phyloP scores from a whole-genome alignment of 1,284 basidiomycete genomes.

The Malassezia furfur region DNA sequence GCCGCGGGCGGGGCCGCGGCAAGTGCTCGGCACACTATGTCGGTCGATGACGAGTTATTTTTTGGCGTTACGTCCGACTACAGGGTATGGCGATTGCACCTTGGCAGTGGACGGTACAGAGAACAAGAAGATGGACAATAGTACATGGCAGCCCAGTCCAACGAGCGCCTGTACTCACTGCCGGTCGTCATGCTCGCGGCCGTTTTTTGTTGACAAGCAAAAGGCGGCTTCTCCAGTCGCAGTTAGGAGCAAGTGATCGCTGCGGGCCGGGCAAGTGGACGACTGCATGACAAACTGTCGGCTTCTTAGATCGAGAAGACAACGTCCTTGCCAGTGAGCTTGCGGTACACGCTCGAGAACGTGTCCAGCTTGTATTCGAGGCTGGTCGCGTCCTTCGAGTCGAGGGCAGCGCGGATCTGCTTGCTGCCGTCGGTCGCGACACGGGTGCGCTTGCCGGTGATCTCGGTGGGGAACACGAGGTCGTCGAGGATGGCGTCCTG shows the following conservation, averaged over 20 bases:
- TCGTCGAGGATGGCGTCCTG: constrained; percentile 98
- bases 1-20: too few relatives aligned
- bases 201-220: too few relatives aligned
- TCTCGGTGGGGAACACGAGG: constrained; percentile 97
- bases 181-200: not conserved
- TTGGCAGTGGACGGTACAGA: constrained; percentile 14
- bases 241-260: not conserved
- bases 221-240: too few relatives aligned
- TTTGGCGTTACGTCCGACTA: constrained; percentile 21
- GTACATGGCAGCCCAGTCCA: constrained; percentile 1
- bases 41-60: constrained; percentile 1
- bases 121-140: constrained; percentile 5
- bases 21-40: too few relatives aligned
- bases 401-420: constrained; percentile 60
- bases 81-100: constrained; percentile 17
- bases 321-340: constrained; percentile 86
- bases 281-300: not conserved
- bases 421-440: constrained; percentile 47
- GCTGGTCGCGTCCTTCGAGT: constrained; percentile 94
- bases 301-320: constrained; percentile 43
- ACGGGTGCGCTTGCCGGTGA: constrained; percentile 94
- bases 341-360: constrained; percentile 87
- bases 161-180: not conserved
- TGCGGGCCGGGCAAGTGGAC: not conserved
- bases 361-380: constrained; percentile 99